These are phyloP conservation scores for Nakazawaea ishiwadae DNA, from an alignment of 805 yeast species.

Conservation along the genomic window DNA sequence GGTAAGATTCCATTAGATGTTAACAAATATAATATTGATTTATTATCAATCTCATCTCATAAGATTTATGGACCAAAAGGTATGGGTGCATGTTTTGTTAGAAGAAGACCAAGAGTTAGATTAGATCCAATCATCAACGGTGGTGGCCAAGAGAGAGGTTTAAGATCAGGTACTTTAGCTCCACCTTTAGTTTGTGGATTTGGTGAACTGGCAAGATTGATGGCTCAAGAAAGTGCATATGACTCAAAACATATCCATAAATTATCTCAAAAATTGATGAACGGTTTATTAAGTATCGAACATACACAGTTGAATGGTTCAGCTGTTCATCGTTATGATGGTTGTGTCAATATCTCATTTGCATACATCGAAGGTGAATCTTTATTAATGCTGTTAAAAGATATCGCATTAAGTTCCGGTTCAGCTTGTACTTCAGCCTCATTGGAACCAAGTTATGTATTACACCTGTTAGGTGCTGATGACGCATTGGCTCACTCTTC, in stretches of 20 bases:
- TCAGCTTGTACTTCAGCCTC: conserved; percentile 99
- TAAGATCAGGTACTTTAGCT: conserved; percentile 94
- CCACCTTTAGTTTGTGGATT: conserved; percentile 96
- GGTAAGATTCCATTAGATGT: conserved; percentile 94
- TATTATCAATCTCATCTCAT: conserved; percentile 92
- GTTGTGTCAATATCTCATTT: conserved; percentile 95
- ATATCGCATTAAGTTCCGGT: conserved; percentile 93
- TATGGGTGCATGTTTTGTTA: conserved; percentile 88
- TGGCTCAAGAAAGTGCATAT: conserved; percentile 64
- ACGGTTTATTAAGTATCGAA: conserved; percentile 73
- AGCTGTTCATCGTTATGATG: conserved; percentile 66
- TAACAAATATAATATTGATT: conserved; percentile 86
- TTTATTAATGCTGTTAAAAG: conserved; percentile 93
- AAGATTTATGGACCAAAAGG: conserved; percentile 98
- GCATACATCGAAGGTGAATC: conserved; percentile 99
- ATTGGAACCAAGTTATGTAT: conserved; percentile 93
- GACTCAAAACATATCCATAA: conserved; percentile 68
- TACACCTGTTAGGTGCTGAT: conserved; percentile 96
- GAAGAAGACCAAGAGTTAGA: conserved; percentile 98
- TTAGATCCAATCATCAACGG: conserved; percentile 92
- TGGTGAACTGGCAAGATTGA: conserved; percentile 94
- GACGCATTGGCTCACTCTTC: conserved; percentile 99
- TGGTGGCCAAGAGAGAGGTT: conserved; percentile 98
- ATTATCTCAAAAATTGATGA: conserved; percentile 68
- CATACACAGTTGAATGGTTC: conserved; percentile 92